phyloP scores from a whole-genome alignment of 805 yeast genomes.

The Saccharomyces mikatae region DNA sequence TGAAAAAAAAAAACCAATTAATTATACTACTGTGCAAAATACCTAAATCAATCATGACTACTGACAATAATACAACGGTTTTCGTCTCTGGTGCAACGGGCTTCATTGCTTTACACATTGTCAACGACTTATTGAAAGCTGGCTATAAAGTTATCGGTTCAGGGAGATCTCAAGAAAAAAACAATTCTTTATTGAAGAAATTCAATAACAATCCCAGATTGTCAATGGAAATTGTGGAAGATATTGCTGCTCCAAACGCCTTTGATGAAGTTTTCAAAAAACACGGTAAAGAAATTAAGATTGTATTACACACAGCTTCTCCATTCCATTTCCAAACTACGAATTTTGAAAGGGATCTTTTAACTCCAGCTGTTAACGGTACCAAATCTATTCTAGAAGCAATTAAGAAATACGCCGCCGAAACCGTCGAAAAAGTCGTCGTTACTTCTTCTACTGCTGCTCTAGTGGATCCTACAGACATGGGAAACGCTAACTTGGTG shows the following conservation, averaged over 20 bases:
- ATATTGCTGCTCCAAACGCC: conserved; percentile 32
- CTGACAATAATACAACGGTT: conserved; percentile 18
- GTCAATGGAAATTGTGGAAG: conserved; percentile 30
- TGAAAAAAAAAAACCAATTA: not conserved
- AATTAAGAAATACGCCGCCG: conserved; percentile 36
- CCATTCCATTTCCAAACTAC: conserved; percentile 33
- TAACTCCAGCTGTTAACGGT: conserved; percentile 53
- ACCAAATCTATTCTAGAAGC: conserved; percentile 42
- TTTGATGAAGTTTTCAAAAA: conserved; percentile 38
- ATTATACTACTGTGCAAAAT: not conserved
- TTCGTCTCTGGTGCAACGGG: conserved; percentile 48
- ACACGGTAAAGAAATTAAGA: conserved; percentile 34
- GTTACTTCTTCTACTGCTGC: conserved; percentile 55
- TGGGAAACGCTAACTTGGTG: conserved; percentile 6
- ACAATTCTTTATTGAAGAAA: conserved; percentile 29
- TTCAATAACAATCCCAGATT: conserved; percentile 22
- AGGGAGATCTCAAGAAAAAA: conserved; percentile 40
- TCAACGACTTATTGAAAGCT: conserved; percentile 32
- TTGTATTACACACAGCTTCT: conserved; percentile 44
- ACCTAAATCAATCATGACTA: not conserved
- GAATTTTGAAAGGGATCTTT: conserved; percentile 41
- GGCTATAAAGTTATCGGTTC: conserved; percentile 43
- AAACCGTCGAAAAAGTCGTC: conserved; percentile 40
- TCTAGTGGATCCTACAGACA: conserved; percentile 23
- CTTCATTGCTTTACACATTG: conserved; percentile 42